Percentiles rank a stretch among this genome's conserved stretches.
Conservation (phyloP, 495 filamentous ascomycete genomes). For the Pseudevernia furfuracea region DNA sequence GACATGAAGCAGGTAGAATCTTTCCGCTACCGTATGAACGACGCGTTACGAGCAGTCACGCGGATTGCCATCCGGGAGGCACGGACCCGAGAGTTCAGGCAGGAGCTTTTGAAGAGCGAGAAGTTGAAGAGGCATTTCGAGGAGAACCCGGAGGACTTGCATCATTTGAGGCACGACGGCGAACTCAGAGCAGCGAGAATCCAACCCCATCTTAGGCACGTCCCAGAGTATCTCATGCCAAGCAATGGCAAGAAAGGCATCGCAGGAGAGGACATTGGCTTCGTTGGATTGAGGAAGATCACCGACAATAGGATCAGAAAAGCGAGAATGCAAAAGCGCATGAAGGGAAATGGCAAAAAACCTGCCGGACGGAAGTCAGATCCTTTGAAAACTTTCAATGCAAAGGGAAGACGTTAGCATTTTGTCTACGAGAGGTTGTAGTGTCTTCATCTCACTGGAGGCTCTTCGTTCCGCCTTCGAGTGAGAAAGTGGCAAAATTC, state of each 20-base stretch:
- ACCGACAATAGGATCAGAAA: conserved; percentile 68
- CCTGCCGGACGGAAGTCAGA: conserved; percentile 53
- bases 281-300: conserved; percentile 67
- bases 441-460: not conserved
- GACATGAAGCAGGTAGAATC: conserved; percentile 88
- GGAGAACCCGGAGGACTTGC: conserved; percentile 85
- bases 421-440: not conserved
- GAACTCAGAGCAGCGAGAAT: conserved; percentile 72
- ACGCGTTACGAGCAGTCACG: conserved; percentile 77
- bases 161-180: conserved; percentile 82
- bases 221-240: conserved; percentile 90
- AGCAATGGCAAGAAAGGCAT: conserved; percentile 63
- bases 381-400: conserved; percentile 86
- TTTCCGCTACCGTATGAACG: conserved; percentile 90
- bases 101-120: conserved; percentile 85
- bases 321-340: conserved; percentile 54
- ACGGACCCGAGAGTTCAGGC: conserved; percentile 72
- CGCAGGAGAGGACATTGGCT: conserved; percentile 54
- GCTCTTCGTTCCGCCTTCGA: not conserved
- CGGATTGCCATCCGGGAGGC: conserved; percentile 81
- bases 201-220: conserved; percentile 87
- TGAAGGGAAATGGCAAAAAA: conserved; percentile 46
- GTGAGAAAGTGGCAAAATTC: not conserved
- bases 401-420: conserved; percentile 27
- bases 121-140: conserved; percentile 94